Percentiles rank a stretch among this genome's conserved stretches.
Conservation (phyloP, 1,284 basidiomycete species). For the Sparassis latifolia region DNA sequence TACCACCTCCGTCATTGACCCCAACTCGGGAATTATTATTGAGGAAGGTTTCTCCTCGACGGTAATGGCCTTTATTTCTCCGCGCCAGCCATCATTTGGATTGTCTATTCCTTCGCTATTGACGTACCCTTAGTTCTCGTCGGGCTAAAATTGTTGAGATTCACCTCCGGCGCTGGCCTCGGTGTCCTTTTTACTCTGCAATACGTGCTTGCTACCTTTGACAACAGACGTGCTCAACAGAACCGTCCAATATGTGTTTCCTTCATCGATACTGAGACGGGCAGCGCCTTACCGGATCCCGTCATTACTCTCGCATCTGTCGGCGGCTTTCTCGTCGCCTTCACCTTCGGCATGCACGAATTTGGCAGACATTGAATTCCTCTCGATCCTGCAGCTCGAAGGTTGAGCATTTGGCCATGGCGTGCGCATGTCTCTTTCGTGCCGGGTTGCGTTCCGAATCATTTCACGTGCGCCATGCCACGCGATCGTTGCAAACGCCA, state of each 20-base stretch:
- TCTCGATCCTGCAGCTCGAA: constrained; percentile 36
- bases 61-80: constrained; percentile 47
- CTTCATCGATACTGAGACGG: constrained; percentile 47
- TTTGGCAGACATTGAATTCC: constrained; percentile 41
- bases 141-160: constrained; percentile 48
- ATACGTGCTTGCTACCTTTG: constrained; percentile 29
- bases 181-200: constrained; percentile 39
- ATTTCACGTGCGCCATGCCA: too few relatives aligned
- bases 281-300: constrained; percentile 43
- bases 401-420: constrained; percentile 44
- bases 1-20: constrained; percentile 36
- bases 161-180: constrained; percentile 47
- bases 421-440: constrained; percentile 47
- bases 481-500: too few relatives aligned
- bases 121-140: constrained; percentile 48
- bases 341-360: constrained; percentile 44
- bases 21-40: constrained; percentile 34
- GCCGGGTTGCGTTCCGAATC: constrained; percentile 36
- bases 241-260: constrained; percentile 37
- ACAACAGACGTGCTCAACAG: neutral
- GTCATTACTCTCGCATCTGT: constrained; percentile 43
- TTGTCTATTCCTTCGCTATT: constrained; percentile 41
- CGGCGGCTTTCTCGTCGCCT: constrained; percentile 43
- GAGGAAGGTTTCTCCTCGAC: constrained; percentile 53
- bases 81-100: constrained; percentile 48